Conservation (phyloP, 2,329 filamentous ascomycete species). For the Sporothrix globosa region DNA sequence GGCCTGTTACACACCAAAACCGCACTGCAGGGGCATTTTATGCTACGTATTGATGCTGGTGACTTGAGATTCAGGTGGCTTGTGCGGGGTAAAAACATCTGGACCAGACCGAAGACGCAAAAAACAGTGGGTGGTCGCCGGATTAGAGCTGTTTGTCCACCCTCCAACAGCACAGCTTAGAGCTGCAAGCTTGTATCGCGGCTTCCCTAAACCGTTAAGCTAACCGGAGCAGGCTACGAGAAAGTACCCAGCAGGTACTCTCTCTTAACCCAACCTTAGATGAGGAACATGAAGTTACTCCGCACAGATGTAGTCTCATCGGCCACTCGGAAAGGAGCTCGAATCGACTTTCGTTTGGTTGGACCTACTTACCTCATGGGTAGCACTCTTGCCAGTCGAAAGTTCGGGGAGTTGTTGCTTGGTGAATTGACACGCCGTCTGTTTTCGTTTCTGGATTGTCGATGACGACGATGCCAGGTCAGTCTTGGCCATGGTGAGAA, state of each 20-base stretch:
- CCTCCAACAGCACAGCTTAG: neutral
- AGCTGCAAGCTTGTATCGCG: conserved; percentile 11
- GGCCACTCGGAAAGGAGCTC: neutral
- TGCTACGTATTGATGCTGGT: neutral
- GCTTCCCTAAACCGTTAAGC: neutral
- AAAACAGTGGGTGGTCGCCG: neutral
- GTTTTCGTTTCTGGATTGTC: neutral
- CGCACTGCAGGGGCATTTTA: neutral
- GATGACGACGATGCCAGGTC: conserved; percentile 5
- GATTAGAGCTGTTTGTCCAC: conserved; percentile 11
- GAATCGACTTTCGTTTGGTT: neutral
- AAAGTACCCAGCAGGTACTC: neutral
- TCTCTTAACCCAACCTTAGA: neutral
- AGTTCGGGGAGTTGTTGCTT: neutral
- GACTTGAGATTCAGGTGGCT: conserved; percentile 9
- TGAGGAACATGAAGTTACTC: conserved; percentile 6
- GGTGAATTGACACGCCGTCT: neutral
- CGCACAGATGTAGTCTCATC: neutral
- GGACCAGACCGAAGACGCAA: neutral
- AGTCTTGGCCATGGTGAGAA: neutral
- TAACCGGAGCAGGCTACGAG: neutral
- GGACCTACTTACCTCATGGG: neutral
- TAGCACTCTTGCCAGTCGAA: neutral
- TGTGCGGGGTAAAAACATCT: conserved; percentile 20
- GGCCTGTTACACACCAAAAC: conserved; percentile 9